Percentiles rank a stretch among this genome's conserved stretches.
Evolutionary conservation across 2,329 filamentous ascomycete species (phyloP).

Genomic region (Paecilomyces dactylethromorphus): DNA sequence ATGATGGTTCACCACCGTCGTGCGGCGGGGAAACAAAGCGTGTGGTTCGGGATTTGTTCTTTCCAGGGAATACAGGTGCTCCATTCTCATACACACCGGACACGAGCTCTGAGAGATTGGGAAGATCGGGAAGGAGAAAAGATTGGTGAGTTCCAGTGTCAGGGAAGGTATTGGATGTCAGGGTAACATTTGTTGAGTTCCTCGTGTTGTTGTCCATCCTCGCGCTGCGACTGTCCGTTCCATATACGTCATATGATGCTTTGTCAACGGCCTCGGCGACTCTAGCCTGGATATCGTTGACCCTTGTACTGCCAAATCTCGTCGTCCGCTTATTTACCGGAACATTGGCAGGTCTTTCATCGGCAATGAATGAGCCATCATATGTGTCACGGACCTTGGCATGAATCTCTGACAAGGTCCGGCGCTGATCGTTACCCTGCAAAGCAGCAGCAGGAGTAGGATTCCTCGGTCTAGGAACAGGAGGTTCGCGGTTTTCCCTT

Average conservation of each 20-base stretch:
- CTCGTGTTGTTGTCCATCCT: conserved; percentile 17
- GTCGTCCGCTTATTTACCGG: conserved; percentile 44
- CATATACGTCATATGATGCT: conserved; percentile 29
- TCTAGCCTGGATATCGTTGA: conserved; percentile 35
- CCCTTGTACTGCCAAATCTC: conserved; percentile 44
- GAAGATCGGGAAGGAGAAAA: conserved; percentile 55
- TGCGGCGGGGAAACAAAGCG: conserved; percentile 47
- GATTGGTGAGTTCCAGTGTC: conserved; percentile 51
- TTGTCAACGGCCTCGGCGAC: conserved; percentile 32
- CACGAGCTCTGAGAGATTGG: conserved; percentile 56
- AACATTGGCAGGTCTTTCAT: conserved; percentile 42
- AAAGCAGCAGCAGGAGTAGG: neutral
- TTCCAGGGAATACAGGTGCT: conserved; percentile 50
- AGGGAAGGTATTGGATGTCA: conserved; percentile 25
- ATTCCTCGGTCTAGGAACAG: conserved; percentile 26
- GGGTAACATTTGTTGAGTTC: conserved; percentile 17
- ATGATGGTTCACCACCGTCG: conserved; percentile 23
- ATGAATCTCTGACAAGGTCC: conserved; percentile 51
- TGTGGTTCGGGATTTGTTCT: conserved; percentile 42
- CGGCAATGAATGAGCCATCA: conserved; percentile 44
- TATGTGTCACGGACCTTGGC: conserved; percentile 47
- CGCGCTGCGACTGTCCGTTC: conserved; percentile 22
- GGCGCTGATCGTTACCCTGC: conserved; percentile 31
- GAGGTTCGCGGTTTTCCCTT: conserved; percentile 34
- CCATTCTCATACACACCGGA: conserved; percentile 53